Evolutionary conservation across 192 early-diverging fungal genomes (phyloP).

Genomic region (Anaeromyces robustus): DNA sequence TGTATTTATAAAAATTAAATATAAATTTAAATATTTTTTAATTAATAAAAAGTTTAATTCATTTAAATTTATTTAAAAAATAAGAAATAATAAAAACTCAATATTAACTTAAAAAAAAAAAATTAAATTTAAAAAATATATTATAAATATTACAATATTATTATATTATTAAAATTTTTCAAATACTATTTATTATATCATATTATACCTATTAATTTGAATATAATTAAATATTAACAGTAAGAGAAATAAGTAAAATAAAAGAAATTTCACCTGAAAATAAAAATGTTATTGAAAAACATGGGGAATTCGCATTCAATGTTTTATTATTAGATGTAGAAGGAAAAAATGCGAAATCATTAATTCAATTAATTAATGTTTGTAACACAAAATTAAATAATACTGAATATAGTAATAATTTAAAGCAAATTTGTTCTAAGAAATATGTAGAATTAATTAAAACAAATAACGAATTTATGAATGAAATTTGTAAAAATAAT

Average conservation of each 20-base stretch:
- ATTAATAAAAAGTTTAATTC: too few relatives aligned
- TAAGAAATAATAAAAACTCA: too few relatives aligned
- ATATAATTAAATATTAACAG: neutral
- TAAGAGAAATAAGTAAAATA: neutral
- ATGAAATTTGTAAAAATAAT: neutral
- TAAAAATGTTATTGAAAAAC: neutral
- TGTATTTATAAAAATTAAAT: neutral
- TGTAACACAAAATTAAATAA: neutral
- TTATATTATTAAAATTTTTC: too few relatives aligned
- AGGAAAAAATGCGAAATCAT: neutral
- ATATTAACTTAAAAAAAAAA: too few relatives aligned
- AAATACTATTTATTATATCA: too few relatives aligned
- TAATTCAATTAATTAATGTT: neutral
- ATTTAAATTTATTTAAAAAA: too few relatives aligned
- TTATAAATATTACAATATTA: too few relatives aligned
- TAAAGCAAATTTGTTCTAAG: neutral
- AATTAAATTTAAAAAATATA: too few relatives aligned
- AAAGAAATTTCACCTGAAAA: neutral
- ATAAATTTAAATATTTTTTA: too few relatives aligned
- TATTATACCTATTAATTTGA: too few relatives aligned
- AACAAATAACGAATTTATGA: neutral
- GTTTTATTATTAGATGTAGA: neutral
- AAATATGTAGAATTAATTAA: neutral
- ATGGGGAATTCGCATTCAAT: neutral
- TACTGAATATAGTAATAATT: neutral